Conservation (phyloP, 345 rosid genomes). For the Alliaria petiolata region DNA sequence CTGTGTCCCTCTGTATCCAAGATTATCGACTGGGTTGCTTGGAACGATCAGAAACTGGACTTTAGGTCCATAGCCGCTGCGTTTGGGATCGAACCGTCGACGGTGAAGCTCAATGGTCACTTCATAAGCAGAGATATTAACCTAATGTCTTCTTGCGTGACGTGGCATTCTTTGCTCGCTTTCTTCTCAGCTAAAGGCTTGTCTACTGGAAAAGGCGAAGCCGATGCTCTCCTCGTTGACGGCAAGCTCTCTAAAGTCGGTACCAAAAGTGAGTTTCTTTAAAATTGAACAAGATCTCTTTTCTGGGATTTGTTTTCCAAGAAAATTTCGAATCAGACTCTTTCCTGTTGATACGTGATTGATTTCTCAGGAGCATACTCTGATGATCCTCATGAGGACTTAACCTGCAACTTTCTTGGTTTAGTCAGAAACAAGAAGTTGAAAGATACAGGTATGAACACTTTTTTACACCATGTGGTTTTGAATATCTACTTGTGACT, state of each 20-base stretch:
- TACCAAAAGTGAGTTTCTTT: constrained; percentile 46
- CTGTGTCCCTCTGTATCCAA: constrained; percentile 55
- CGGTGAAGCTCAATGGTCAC: constrained; percentile 81
- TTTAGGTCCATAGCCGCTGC: constrained; percentile 56
- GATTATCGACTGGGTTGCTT: constrained; percentile 36
- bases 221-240: constrained; percentile 54
- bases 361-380: constrained; percentile 13
- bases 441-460: constrained; percentile 39
- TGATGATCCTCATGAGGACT: constrained; percentile 19
- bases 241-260: constrained; percentile 68
- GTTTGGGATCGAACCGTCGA: constrained; percentile 67
- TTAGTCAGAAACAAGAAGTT: constrained; percentile 38
- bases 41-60: constrained; percentile 65
- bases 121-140: constrained; percentile 73
- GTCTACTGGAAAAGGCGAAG: constrained; percentile 54
- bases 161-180: constrained; percentile 70
- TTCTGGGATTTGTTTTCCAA: background rate
- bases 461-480: background rate
- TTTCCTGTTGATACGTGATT: background rate
- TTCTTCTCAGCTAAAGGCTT: constrained; percentile 79
- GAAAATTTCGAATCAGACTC: background rate
- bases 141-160: constrained; percentile 60
- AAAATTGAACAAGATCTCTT: background rate
- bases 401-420: constrained; percentile 14
- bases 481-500: background rate